These are phyloP conservation scores for Malassezia japonica DNA, from an alignment of 1,284 basidiomycete genomes.

Conservation along the genomic window DNA sequence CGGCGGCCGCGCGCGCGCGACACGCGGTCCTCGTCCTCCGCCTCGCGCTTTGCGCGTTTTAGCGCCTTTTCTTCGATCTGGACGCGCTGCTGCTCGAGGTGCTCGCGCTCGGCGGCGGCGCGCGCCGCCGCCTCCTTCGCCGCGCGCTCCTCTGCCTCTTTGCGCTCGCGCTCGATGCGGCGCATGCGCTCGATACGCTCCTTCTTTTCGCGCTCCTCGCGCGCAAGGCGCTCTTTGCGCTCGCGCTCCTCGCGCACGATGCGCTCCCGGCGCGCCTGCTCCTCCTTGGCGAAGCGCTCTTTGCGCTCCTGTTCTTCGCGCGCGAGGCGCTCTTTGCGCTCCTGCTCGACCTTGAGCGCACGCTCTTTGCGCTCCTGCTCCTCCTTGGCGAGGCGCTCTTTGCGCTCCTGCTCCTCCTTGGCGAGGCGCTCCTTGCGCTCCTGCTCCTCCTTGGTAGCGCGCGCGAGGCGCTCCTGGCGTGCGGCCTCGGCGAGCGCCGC, in stretches of 20 bases:
- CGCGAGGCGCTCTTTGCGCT: not conserved
- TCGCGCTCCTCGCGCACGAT: slow-evolving; percentile 18
- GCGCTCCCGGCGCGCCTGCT: slow-evolving; percentile 18
- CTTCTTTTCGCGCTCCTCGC: slow-evolving; percentile 14
- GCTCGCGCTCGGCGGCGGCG: not conserved
- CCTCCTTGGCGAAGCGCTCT: slow-evolving; percentile 24
- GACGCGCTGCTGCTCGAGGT: slow-evolving; percentile 7
- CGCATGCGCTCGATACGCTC: slow-evolving; percentile 1
- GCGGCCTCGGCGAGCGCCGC: not conserved
- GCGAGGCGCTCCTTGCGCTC: not conserved
- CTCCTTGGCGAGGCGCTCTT: slow-evolving; percentile 19
- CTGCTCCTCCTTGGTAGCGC: not conserved
- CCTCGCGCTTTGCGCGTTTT: slow-evolving; percentile 16
- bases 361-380: slow-evolving; percentile 14
- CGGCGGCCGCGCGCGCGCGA: not conserved
- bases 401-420: slow-evolving; percentile 14
- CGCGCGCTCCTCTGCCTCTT: not conserved
- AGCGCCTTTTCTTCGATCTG: slow-evolving; percentile 12
- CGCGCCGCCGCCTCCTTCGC: not conserved
- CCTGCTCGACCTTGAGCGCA: slow-evolving; percentile 15
- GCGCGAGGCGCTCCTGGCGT: not conserved
- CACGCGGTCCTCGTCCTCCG: slow-evolving; percentile 16
- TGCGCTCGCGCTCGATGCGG: not conserved
- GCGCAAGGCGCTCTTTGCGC: slow-evolving; percentile 12
- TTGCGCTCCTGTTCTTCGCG: slow-evolving; percentile 16